phyloP scores from a whole-genome alignment of 2,329 filamentous ascomycete genomes.

The Venturia oleaginea region DNA sequence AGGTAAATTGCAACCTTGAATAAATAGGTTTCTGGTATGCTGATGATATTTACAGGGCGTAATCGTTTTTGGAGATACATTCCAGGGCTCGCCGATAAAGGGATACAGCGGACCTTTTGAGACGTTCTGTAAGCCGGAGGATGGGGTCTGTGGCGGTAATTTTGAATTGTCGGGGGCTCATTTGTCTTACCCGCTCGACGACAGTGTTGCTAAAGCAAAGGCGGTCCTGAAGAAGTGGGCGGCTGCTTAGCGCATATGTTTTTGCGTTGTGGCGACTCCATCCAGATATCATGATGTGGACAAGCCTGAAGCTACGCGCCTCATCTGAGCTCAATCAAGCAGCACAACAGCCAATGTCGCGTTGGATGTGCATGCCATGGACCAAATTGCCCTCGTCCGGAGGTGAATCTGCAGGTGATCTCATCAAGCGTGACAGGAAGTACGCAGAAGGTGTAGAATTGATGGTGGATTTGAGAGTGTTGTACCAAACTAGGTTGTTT shows the following conservation, averaged over 20 bases:
- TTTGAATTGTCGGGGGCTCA: slow-evolving; percentile 12
- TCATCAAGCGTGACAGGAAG: too few species aligned
- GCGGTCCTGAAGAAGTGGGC: slow-evolving; percentile 5
- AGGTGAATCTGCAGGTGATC: too few species aligned
- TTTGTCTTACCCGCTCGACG: slow-evolving; percentile 11
- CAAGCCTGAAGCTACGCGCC: too few species aligned
- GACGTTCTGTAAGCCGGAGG: slow-evolving; percentile 13
- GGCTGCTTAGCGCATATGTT: background rate
- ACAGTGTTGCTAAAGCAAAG: slow-evolving; percentile 1
- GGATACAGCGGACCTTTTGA: slow-evolving; percentile 15
- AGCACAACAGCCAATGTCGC: too few species aligned
- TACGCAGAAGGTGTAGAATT: too few species aligned
- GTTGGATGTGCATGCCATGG: too few species aligned
- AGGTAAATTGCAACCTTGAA: background rate
- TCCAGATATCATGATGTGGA: too few species aligned
- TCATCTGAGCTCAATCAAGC: too few species aligned
- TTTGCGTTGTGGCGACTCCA: background rate
- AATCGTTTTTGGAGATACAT: slow-evolving; percentile 16
- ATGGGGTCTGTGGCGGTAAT: slow-evolving; percentile 11
- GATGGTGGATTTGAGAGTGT: too few species aligned
- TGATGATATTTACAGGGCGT: slow-evolving; percentile 9
- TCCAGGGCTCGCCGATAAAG: slow-evolving; percentile 16
- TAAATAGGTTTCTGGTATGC: background rate
- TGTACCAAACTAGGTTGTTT: too few species aligned
- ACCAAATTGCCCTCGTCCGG: too few species aligned